A percentile compares a stretch with the other conserved stretches of the same genome.
phyloP scores from a whole-genome alignment of 2,329 filamentous ascomycete species.

The Xylariaceae sp. region DNA sequence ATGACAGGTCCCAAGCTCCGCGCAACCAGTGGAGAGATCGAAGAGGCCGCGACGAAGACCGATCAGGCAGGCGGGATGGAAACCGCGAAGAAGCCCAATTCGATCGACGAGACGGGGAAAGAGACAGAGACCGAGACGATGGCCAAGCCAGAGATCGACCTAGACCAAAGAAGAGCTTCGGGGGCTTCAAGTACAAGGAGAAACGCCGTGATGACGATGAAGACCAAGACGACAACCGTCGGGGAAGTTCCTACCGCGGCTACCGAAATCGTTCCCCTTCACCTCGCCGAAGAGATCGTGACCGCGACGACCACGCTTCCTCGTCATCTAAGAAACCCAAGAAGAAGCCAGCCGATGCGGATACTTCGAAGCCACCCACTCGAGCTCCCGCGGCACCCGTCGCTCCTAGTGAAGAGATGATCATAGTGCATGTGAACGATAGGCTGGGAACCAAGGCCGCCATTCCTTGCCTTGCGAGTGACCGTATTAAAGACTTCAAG shows the following conservation, averaged over 20 bases:
- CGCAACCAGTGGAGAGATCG: conserved; percentile 19
- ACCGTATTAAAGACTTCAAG: conserved; percentile 87
- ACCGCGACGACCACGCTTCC: conserved; percentile 44
- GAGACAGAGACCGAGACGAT: conserved; percentile 18
- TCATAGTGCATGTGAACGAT: conserved; percentile 92
- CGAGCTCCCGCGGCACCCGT: conserved; percentile 35
- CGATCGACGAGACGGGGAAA: conserved; percentile 20
- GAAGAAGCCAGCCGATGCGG: conserved; percentile 36
- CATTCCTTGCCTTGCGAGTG: conserved; percentile 85
- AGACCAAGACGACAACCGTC: conserved; percentile 48
- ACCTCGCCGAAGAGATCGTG: conserved; percentile 44
- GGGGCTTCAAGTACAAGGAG: conserved; percentile 66
- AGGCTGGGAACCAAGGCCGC: conserved; percentile 94
- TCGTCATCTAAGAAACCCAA: conserved; percentile 37
- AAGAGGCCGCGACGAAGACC: conserved; percentile 15
- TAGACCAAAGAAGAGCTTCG: conserved; percentile 44
- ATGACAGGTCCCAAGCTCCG: conserved; percentile 19
- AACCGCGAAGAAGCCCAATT: conserved; percentile 18
- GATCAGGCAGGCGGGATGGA: conserved; percentile 5
- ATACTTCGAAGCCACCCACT: conserved; percentile 44
- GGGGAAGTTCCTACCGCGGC: conserved; percentile 55
- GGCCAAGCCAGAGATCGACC: conserved; percentile 30
- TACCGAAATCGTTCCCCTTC: conserved; percentile 54
- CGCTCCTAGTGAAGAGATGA: conserved; percentile 74
- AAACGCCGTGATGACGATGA: conserved; percentile 55